A percentile compares a stretch with the other conserved stretches of the same genome.
Evolutionary conservation across 768 basidiomycete genomes (phyloP).

Genomic region (Russula sp.): DNA sequence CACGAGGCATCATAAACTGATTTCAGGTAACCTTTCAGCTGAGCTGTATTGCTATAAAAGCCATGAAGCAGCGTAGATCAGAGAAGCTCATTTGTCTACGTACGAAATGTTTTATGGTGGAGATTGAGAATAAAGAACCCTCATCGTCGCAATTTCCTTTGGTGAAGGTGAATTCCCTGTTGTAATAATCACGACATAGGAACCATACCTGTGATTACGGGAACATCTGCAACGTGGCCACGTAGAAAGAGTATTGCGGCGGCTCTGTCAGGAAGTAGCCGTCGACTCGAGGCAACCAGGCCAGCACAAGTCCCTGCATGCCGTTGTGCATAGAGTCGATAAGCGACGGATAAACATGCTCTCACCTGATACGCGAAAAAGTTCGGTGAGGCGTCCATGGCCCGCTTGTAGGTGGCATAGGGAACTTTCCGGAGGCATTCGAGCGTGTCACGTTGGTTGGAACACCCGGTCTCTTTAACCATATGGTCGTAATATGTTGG

Average conservation of each 20-base stretch:
- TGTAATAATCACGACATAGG: not conserved
- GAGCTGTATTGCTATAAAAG: constrained; percentile 1
- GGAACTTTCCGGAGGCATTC: constrained; percentile 44
- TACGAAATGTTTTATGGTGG: constrained; percentile 36
- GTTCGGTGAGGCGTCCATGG: constrained; percentile 37
- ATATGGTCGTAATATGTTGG: constrained; percentile 45
- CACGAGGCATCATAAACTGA: constrained; percentile 32
- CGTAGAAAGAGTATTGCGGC: constrained; percentile 30
- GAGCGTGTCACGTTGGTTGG: constrained; percentile 39
- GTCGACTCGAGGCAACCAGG: constrained; percentile 35
- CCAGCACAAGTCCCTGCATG: constrained; percentile 31
- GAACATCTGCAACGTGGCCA: constrained; percentile 31
- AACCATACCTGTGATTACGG: constrained; percentile 30
- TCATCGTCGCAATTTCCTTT: constrained; percentile 57
- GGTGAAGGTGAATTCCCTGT: constrained; percentile 7
- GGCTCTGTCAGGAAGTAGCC: constrained; percentile 32
- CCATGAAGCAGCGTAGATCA: not conserved
- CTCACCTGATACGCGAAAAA: constrained; percentile 38
- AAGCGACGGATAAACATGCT: no score
- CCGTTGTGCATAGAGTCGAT: not conserved
- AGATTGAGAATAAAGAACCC: constrained; percentile 45
- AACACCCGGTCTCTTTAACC: constrained; percentile 42
- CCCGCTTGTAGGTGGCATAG: constrained; percentile 35
- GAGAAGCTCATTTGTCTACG: constrained; percentile 3
- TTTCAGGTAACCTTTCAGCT: constrained; percentile 22